Conservation (phyloP, 176 grass and related monocot species). For the Raddia distichophylla region DNA sequence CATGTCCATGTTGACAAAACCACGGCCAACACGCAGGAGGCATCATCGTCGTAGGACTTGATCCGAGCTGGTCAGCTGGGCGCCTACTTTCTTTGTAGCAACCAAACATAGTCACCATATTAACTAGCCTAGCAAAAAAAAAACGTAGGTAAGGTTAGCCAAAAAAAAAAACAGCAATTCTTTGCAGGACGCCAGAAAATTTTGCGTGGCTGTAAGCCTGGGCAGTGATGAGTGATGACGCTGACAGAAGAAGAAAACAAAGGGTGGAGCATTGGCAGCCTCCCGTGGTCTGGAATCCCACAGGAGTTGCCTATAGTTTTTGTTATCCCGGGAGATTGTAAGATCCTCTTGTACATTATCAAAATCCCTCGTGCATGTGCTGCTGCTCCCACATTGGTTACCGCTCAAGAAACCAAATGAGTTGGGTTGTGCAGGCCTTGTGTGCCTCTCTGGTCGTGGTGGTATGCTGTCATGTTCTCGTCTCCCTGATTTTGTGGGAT, state of each 20-base stretch:
- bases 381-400: background rate
- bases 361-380: slow-evolving; percentile 1
- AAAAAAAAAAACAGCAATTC: slow-evolving; percentile 4
- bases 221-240: background rate
- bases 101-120: slow-evolving; percentile 8
- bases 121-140: slow-evolving; percentile 5
- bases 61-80: background rate
- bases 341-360: slow-evolving; percentile 5
- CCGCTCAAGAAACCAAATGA: background rate
- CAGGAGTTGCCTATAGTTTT: slow-evolving; percentile 21
- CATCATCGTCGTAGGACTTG: slow-evolving; percentile 58
- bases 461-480: background rate
- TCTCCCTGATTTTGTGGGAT: too few species aligned
- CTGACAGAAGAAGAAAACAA: background rate
- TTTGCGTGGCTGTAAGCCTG: slow-evolving; percentile 22
- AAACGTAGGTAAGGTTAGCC: background rate
- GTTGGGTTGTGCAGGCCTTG: background rate
- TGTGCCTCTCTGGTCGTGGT: background rate
- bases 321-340: slow-evolving; percentile 8
- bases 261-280: background rate
- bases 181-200: slow-evolving; percentile 5
- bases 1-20: slow-evolving; percentile 64
- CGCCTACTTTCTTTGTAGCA: background rate
- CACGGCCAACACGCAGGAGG: slow-evolving; percentile 62
- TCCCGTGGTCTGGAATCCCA: background rate